phyloP scores from a whole-genome alignment of 129 eudicot species.

The Cynara cardunculus region DNA sequence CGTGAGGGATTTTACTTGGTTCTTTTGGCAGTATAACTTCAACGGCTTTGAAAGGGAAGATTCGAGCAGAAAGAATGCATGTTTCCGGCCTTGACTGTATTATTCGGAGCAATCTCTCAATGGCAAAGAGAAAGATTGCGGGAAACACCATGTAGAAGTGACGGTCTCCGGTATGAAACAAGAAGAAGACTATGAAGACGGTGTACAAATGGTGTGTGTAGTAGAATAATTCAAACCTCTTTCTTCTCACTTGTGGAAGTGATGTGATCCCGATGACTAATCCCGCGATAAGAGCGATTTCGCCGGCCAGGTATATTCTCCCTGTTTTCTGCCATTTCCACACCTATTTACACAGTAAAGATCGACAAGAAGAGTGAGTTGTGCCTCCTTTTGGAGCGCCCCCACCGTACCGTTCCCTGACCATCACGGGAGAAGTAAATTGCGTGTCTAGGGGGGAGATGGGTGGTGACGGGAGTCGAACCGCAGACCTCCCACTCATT shows the following conservation, averaged over 20 bases:
- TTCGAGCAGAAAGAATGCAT: slow-evolving; percentile 70
- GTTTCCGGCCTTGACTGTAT: slow-evolving; percentile 65
- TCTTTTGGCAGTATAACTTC: slow-evolving; percentile 78
- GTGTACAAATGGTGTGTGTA: slow-evolving; percentile 78
- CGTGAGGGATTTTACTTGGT: slow-evolving; percentile 42
- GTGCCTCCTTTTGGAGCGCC: too few relatives aligned
- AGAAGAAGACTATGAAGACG: slow-evolving; percentile 67
- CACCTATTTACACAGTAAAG: slow-evolving; percentile 41
- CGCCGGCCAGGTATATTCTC: slow-evolving; percentile 86
- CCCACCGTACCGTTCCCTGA: too few relatives aligned
- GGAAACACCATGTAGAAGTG: slow-evolving; percentile 82
- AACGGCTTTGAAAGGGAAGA: slow-evolving; percentile 64
- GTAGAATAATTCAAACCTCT: slow-evolving; percentile 67
- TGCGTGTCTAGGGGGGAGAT: too few relatives aligned
- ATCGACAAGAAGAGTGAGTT: neutral
- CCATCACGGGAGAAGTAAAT: too few relatives aligned
- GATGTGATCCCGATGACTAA: slow-evolving; percentile 79
- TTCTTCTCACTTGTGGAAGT: slow-evolving; percentile 83
- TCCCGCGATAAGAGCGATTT: slow-evolving; percentile 59
- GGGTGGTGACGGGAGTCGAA: too few relatives aligned
- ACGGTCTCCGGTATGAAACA: slow-evolving; percentile 91
- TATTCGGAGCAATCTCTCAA: slow-evolving; percentile 68
- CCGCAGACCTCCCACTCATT: too few relatives aligned
- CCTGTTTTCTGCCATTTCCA: slow-evolving; percentile 90
- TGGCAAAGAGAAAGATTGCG: slow-evolving; percentile 64